These are phyloP conservation scores for Xylariaceae sp. DNA, from an alignment of 2,329 filamentous ascomycete species.

Conservation along the genomic window DNA sequence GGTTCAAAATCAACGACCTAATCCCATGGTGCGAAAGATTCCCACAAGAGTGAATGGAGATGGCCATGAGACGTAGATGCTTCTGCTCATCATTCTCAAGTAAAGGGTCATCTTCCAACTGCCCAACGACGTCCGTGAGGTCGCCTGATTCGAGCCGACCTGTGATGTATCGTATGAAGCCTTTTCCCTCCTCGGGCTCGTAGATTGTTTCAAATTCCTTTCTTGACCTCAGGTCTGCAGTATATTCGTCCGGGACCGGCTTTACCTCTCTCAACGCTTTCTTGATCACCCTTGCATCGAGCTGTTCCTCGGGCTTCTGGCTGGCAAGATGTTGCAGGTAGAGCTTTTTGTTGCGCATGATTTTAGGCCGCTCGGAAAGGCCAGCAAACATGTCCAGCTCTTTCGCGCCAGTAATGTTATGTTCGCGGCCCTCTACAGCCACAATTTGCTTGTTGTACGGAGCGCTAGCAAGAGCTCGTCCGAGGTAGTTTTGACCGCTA, in stretches of 20 bases:
- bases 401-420: slow-evolving; percentile 82
- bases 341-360: slow-evolving; percentile 80
- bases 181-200: slow-evolving; percentile 56
- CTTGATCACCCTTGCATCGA: slow-evolving; percentile 35
- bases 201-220: slow-evolving; percentile 49
- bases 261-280: slow-evolving; percentile 30
- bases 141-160: slow-evolving; percentile 71
- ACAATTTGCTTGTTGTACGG: slow-evolving; percentile 86
- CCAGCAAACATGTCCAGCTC: slow-evolving; percentile 80
- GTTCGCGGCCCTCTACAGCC: slow-evolving; percentile 81
- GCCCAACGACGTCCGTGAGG: slow-evolving; percentile 38
- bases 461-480: slow-evolving; percentile 75
- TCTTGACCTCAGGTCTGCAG: slow-evolving; percentile 47
- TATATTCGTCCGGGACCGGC: slow-evolving; percentile 20
- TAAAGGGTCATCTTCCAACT: slow-evolving; percentile 26
- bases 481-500: slow-evolving; percentile 94
- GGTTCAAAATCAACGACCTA: slow-evolving; percentile 78
- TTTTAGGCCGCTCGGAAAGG: slow-evolving; percentile 65
- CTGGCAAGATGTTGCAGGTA: slow-evolving; percentile 52
- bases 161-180: slow-evolving; percentile 72
- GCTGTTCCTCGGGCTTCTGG: slow-evolving; percentile 35
- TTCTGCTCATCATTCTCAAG: slow-evolving; percentile 20
- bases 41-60: slow-evolving; percentile 95
- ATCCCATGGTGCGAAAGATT: slow-evolving; percentile 96
- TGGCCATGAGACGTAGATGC: slow-evolving; percentile 66